Conservation (phyloP, 75 land plant species). For the Sequoia sempervirens region DNA sequence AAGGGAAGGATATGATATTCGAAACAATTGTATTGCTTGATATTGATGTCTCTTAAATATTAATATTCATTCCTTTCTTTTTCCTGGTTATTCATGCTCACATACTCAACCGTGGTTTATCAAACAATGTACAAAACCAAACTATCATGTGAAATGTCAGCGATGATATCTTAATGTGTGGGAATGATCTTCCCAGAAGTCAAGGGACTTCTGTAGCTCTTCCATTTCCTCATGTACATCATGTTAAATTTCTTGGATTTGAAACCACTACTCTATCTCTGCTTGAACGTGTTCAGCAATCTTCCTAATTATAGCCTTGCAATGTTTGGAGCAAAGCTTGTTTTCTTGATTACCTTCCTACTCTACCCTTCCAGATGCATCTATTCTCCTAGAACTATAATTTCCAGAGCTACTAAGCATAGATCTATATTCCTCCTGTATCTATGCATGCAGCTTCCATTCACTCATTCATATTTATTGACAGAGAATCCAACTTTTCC, state of each 20-base stretch:
- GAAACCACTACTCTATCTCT: slow-evolving; percentile 83
- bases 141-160: too few species aligned
- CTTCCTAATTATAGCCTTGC: slow-evolving; percentile 39
- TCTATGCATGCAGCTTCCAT: slow-evolving; percentile 16
- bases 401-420: slow-evolving; percentile 7
- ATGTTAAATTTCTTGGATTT: slow-evolving; percentile 61
- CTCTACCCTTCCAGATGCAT: not conserved
- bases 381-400: not conserved
- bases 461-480: slow-evolving; percentile 6
- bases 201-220: slow-evolving; percentile 44
- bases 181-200: slow-evolving; percentile 60
- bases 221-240: slow-evolving; percentile 69
- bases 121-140: too few species aligned
- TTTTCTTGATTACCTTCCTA: not conserved
- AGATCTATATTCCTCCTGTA: slow-evolving; percentile 11
- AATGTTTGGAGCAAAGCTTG: slow-evolving; percentile 27
- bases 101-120: too few species aligned
- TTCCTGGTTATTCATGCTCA: too few species aligned
- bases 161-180: too few species aligned
- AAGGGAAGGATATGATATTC: too few species aligned
- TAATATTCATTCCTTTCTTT: too few species aligned
- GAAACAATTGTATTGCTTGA: too few species aligned
- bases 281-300: slow-evolving; percentile 53
- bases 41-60: too few species aligned
- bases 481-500: slow-evolving; percentile 11